These are phyloP conservation scores for Amphirosellinia nigrospora DNA, from an alignment of 495 filamentous ascomycete genomes.

Conservation along the genomic window DNA sequence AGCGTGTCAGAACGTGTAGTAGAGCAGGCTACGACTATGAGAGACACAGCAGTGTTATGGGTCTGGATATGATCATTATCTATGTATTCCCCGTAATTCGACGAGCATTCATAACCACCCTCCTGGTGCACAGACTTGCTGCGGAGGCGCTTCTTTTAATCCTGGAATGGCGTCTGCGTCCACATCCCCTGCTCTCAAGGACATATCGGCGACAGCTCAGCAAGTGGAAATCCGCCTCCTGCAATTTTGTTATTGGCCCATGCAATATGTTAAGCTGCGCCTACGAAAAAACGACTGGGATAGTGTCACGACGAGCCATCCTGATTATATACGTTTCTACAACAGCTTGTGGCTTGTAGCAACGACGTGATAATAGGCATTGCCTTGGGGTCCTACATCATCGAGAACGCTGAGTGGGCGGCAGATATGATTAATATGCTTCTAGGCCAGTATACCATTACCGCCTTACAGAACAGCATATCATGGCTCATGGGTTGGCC, in stretches of 20 bases:
- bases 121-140: constrained; percentile 80
- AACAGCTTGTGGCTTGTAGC: constrained; percentile 98
- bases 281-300: constrained; percentile 92
- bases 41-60: constrained; percentile 72
- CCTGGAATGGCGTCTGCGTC: constrained; percentile 85
- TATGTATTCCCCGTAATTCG: constrained; percentile 83
- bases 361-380: constrained; percentile 98
- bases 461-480: constrained; percentile 87
- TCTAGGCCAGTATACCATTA: constrained; percentile 82
- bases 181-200: constrained; percentile 84
- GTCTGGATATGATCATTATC: constrained; percentile 72
- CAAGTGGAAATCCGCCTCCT: constrained; percentile 97
- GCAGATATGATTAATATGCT: constrained; percentile 80
- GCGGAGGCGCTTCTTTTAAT: constrained; percentile 81
- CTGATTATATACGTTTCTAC: constrained; percentile 99
- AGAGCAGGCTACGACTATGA: constrained; percentile 85
- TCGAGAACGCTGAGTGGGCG: constrained; percentile 89
- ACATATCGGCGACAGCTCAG: constrained; percentile 96
- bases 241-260: constrained; percentile 99
- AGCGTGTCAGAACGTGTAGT: constrained; percentile 96
- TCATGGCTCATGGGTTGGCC: constrained; percentile 96
- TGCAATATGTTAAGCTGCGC: constrained; percentile 90
- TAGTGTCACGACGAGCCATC: constrained; percentile 92
- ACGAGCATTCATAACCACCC: constrained; percentile 71
- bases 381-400: constrained; percentile 93